Percentiles rank a stretch among this genome's conserved stretches.
These are phyloP conservation scores for Cladophialophora bantiana DNA, from an alignment of 2,329 filamentous ascomycete species.

Conservation along the genomic window DNA sequence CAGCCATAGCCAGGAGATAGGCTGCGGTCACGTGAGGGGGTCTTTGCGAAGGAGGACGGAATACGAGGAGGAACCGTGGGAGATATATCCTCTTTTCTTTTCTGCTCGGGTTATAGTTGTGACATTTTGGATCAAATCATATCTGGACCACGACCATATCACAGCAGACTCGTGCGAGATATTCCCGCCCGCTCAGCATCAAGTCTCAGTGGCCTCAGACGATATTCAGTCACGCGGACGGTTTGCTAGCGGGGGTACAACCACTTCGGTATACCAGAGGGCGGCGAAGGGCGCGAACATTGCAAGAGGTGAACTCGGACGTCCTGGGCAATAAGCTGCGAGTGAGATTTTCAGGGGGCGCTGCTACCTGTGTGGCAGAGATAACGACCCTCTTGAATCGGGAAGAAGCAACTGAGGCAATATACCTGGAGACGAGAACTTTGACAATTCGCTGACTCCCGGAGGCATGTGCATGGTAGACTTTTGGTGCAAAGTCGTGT, in stretches of 20 bases:
- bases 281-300: not conserved
- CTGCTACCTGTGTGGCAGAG: not conserved
- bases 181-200: no score
- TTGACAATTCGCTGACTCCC: not conserved
- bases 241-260: not conserved
- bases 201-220: not conserved
- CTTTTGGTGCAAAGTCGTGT: slow-evolving; percentile 25
- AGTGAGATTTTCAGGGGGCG: not conserved
- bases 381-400: not conserved
- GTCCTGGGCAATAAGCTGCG: not conserved
- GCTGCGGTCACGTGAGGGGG: not conserved
- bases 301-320: not conserved
- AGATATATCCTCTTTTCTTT: no score
- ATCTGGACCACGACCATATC: no score
- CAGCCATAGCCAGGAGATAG: not conserved
- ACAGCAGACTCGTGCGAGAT: no score
- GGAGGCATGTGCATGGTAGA: not conserved
- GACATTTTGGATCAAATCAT: no score
- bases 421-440: slow-evolving; percentile 12
- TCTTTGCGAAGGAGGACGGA: not conserved
- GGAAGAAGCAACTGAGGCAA: not conserved
- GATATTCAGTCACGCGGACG: not conserved
- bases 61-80: not conserved
- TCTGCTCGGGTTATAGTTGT: no score
- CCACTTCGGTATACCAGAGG: not conserved